These are phyloP conservation scores for Fraxinus floribunda DNA, from an alignment of 305 asterid genomes.

Conservation along the genomic window DNA sequence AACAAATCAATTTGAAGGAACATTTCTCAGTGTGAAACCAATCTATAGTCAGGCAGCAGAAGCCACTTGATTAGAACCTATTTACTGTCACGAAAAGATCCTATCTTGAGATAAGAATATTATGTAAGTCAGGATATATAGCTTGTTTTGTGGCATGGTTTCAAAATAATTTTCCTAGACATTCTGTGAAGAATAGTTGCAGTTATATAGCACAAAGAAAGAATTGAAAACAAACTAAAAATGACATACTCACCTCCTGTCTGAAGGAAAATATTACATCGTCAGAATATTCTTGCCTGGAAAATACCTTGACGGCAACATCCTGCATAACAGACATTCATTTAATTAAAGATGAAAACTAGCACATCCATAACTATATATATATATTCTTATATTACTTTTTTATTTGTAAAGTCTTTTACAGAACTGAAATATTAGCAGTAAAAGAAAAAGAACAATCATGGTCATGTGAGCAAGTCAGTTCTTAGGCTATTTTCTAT, in stretches of 20 bases:
- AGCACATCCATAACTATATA: neutral
- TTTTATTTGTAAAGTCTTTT: neutral
- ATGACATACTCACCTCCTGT: slow-evolving; percentile 58
- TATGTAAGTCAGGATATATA: neutral
- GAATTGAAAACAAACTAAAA: neutral
- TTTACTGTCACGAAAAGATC: neutral
- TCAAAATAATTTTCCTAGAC: slow-evolving; percentile 1
- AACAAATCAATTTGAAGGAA: neutral
- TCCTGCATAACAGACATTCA: slow-evolving; percentile 53
- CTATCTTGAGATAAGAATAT: neutral
- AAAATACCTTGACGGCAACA: slow-evolving; percentile 93
- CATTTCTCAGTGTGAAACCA: neutral
- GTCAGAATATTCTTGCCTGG: slow-evolving; percentile 82
- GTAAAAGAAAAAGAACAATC: neutral
- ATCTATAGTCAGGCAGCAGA: slow-evolving; percentile 2
- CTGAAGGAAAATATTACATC: slow-evolving; percentile 77
- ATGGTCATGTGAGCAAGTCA: neutral
- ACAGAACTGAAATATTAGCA: neutral
- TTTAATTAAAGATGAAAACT: slow-evolving; percentile 20
- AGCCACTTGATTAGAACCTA: neutral
- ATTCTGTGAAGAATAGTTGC: neutral
- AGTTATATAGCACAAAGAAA: slow-evolving; percentile 1
- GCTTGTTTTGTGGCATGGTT: slow-evolving; percentile 3
- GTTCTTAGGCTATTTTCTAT: neutral
- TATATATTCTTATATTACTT: neutral